Evolutionary conservation across 257 asterid species (phyloP), one percentile per base, ranked within the genome.

Genomic region (Capsicum baccatum): DNA sequence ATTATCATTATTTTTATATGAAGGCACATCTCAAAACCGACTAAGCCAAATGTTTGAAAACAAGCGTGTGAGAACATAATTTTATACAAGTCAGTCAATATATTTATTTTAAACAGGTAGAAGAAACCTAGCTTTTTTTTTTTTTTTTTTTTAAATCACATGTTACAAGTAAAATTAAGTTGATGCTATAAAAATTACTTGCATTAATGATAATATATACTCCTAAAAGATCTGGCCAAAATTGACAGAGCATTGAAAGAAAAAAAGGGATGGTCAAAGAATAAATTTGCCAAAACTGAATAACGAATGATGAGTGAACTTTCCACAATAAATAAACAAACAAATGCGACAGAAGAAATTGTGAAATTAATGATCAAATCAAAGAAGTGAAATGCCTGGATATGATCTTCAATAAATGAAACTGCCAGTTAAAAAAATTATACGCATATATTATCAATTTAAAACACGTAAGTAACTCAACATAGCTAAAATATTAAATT

Each of bases 231-330:
- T 4, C 3, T 62, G 69, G 57, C n/a, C 83, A 26, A 74, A 85
- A 52, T 60, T 21, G 83, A 76, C 81, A 39, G 2, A 33, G 35
- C n/a, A 78, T 79, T 3, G 5, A 39, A 39, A 39, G 3, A 39
- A 39, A 39, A 83, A 66, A 39, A 44, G 50, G 55, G 8, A 66
- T 33, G 57, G 58, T 33, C 42, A 83, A 81, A 79, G 83, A 86
- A 44, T 48, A 50, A 1, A 70, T 35, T 83, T 86, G 71, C 86
- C 10, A 26, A 69, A 39, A 39, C 33, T 33, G 83, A 54, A 39
- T 57, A 55, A 63, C 54, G 42, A 62, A 54, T 39, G 2, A 58
- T 13, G 57, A 69, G 50, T 16, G 44, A 74, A 66, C 58, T 71
- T 82, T 73, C 26, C 54, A 79, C 52, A 26, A 37, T 73, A 80